Base-by-base conservation (phyloP, 1,139 yeast genomes). In the Yamadazyma epiphylla region DNA sequence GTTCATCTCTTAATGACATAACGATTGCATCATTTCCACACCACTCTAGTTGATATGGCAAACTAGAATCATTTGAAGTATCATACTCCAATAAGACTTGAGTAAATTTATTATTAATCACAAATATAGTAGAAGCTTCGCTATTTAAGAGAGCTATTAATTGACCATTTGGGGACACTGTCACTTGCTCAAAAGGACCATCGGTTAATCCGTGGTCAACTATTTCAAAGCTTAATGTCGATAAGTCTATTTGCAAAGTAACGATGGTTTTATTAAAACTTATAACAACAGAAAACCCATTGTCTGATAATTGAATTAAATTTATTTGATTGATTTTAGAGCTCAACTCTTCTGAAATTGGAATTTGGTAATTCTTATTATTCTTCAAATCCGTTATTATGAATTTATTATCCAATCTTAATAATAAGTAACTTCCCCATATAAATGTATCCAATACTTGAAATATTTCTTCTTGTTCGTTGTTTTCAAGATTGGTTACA, bases 1-100 rank as follows among this genome's bases (percentile, higher is more conserved):
- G 48, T 35, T 83, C 89, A 42, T 83, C 94, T 4, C 70, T 63
- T 36, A 73, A 67, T 0, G 79, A 61, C 19, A 77, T 26, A 0
- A 78, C 79, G 1, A 88, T 77, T 0, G 94, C 87, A 58, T 87
- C 95, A 43, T 81, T 79, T 0, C 91, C 87, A 54, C 95, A 85
- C 96, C 96, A 89, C 37, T 69, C 70, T 9, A 86, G 58, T 39
- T 73, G 73, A 23, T 55, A 48, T 1, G 68, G 55, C 47, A 67
- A 13, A 28, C 58, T 41, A 25, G 65, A 53, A 38, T 60, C 69
- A 36, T 53, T 58, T 14, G 61, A 49, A 1, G 64, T 53, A 33
- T 66, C 67, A 33, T 74, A 73, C 32, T 76, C 80, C 22, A 77
- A 58, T n/a, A 81, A 54, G 3, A 70, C 64, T 26, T 67, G 68